phyloP scores from a whole-genome alignment of 2,329 filamentous ascomycete genomes.

The Fusarium lyarnte region DNA sequence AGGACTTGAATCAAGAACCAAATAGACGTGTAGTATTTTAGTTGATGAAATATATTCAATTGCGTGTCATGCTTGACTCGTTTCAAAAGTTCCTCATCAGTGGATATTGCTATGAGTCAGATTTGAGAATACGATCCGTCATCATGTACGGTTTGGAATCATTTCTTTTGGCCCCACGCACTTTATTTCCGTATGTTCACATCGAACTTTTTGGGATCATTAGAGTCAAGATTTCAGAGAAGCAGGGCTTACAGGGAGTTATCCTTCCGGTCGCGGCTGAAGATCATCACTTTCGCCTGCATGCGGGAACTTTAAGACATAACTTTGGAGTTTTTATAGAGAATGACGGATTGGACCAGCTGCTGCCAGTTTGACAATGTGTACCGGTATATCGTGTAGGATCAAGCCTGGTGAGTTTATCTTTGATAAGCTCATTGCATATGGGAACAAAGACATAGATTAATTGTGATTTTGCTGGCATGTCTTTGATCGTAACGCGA shows the following conservation, averaged over 20 bases:
- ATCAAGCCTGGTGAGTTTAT: background rate
- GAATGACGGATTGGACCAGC: background rate
- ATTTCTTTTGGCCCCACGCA: background rate
- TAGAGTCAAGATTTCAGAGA: background rate
- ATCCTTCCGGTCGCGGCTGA: background rate
- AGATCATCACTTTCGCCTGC: background rate
- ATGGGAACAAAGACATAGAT: background rate
- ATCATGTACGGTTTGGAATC: constrained; percentile 4
- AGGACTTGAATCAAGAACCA: background rate
- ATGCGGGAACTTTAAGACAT: background rate
- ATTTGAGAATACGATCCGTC: background rate
- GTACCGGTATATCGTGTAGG: background rate
- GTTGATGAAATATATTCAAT: background rate
- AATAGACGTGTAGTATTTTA: background rate
- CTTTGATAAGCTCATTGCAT: background rate
- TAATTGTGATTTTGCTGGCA: background rate
- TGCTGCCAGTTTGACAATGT: background rate
- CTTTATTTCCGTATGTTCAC: background rate
- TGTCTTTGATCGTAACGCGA: background rate
- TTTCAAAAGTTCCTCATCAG: background rate
- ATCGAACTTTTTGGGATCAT: background rate
- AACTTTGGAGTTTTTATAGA: background rate
- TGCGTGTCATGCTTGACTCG: background rate
- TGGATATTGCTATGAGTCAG: background rate
- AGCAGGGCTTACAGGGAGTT: background rate